Evolutionary conservation across 495 filamentous ascomycete genomes (phyloP).

Genomic region (Apiosordaria backusii): DNA sequence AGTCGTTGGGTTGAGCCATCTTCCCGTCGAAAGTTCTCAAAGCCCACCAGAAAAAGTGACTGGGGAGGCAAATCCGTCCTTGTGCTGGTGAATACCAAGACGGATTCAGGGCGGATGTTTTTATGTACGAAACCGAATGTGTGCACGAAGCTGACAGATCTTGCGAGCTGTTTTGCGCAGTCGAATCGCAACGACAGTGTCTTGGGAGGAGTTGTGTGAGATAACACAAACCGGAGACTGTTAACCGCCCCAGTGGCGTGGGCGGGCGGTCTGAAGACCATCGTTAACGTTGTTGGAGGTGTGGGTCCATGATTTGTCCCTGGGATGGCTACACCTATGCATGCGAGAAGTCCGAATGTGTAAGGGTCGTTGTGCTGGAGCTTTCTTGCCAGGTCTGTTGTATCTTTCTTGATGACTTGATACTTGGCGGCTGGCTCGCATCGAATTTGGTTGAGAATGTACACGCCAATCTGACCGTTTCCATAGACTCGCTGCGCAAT

Average conservation of each 20-base stretch:
- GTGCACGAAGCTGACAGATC: constrained; percentile 48
- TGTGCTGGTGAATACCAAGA: constrained; percentile 38
- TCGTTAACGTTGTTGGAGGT: neutral
- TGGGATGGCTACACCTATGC: constrained; percentile 34
- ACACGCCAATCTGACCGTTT: neutral
- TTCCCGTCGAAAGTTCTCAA: constrained; percentile 45
- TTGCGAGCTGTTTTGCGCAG: neutral
- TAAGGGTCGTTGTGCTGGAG: constrained; percentile 37
- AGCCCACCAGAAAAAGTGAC: constrained; percentile 46
- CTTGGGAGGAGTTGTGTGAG: neutral
- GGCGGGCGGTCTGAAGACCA: neutral
- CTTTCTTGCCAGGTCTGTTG: constrained; percentile 39
- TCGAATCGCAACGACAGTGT: neutral
- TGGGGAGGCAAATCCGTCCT: neutral
- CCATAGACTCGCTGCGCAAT: no score
- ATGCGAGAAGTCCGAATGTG: constrained; percentile 49
- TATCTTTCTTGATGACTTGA: constrained; percentile 22
- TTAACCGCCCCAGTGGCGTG: neutral
- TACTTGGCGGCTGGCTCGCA: neutral
- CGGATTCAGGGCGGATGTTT: constrained; percentile 53
- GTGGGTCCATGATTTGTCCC: neutral
- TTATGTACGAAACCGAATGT: constrained; percentile 55
- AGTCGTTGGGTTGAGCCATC: neutral
- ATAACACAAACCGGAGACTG: neutral
- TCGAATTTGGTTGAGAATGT: neutral